Evolutionary conservation across 1,139 yeast genomes (phyloP).

Genomic region (Trichomonascaceae sp.): DNA sequence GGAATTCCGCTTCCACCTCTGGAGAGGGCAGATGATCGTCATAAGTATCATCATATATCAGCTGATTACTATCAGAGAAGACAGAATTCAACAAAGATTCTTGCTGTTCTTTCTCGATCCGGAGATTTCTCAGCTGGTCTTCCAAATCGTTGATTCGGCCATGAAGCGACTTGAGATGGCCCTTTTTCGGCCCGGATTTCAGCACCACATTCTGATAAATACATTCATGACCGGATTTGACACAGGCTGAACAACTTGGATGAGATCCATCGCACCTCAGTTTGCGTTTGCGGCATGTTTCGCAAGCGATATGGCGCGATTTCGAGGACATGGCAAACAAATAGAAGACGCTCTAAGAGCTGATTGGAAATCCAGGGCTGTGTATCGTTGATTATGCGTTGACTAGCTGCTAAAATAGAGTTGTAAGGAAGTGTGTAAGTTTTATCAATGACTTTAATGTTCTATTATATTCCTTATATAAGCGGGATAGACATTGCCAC

Average conservation of each 20-base stretch:
- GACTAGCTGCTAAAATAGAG: too few relatives aligned
- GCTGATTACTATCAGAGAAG: background rate
- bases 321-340: background rate
- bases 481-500: too few relatives aligned
- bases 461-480: too few relatives aligned
- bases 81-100: background rate
- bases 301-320: slow-evolving; percentile 1
- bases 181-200: slow-evolving; percentile 3
- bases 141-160: background rate
- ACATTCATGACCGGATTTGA: background rate
- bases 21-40: background rate
- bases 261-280: slow-evolving; percentile 4
- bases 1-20: background rate
- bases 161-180: background rate
- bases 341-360: background rate
- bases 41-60: background rate
- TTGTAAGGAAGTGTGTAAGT: too few relatives aligned
- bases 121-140: background rate
- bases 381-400: too few relatives aligned
- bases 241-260: background rate
- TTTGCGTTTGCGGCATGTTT: slow-evolving; percentile 4
- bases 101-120: background rate
- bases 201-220: background rate
- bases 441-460: too few relatives aligned
- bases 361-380: too few relatives aligned